phyloP scores from a whole-genome alignment of 148 eudicot species.

The Limonium bicolor region DNA sequence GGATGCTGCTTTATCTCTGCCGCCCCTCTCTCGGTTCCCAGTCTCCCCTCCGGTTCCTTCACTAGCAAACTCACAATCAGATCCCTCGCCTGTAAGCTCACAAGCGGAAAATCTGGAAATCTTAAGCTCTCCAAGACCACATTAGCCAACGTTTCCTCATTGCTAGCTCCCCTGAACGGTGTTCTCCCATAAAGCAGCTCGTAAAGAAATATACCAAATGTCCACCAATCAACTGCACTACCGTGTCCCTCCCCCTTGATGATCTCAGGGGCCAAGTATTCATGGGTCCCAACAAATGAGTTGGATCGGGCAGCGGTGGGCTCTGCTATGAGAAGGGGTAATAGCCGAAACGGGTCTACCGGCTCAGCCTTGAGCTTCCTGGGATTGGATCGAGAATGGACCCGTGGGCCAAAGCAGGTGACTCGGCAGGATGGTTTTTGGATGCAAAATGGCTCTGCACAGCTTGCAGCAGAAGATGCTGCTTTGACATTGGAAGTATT shows the following conservation, averaged over 20 bases:
- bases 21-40: constrained; percentile 85
- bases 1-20: constrained; percentile 91
- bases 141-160: constrained; percentile 81
- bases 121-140: constrained; percentile 55
- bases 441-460: constrained; percentile 71
- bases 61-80: constrained; percentile 51
- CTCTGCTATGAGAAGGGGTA: constrained; percentile 84
- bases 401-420: constrained; percentile 72
- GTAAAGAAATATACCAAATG: constrained; percentile 67
- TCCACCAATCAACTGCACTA: constrained; percentile 99
- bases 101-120: constrained; percentile 78
- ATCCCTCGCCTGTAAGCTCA: constrained; percentile 82
- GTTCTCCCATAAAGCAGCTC: constrained; percentile 87
- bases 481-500: constrained; percentile 38
- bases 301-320: constrained; percentile 84
- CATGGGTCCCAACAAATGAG: constrained; percentile 97
- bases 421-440: constrained; percentile 74
- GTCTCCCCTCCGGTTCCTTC: constrained; percentile 73
- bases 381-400: constrained; percentile 18
- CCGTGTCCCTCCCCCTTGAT: constrained; percentile 94
- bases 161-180: constrained; percentile 79
- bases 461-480: constrained; percentile 52
- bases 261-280: constrained; percentile 85
- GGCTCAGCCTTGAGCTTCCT: constrained; percentile 40
- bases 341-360: constrained; percentile 29